Base-by-base conservation (phyloP, 805 yeast genomes). In the Yamadazyma phyllophila region DNA sequence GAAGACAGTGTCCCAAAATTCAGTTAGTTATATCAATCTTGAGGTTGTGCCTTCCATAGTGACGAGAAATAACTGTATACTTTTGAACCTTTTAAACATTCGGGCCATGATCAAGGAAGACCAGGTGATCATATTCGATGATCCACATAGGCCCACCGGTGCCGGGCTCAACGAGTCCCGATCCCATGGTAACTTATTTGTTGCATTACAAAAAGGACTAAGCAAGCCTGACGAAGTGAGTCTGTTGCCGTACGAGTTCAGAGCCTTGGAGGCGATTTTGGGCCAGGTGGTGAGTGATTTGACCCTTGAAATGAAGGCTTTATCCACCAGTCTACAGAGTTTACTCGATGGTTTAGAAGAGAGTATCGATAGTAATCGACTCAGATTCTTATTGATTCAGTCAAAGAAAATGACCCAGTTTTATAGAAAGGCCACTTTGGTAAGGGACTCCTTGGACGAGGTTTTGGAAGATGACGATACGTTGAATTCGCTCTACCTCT, bases 221-320 rank as follows among this genome's bases (percentile, higher is more conserved):
- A 58, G 65, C 6, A 60, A 56, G 7, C 59, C 63, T 3, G 65
- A 64, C 12, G 57, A 53, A 3, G 61, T 12, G 55, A 50, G 48
- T 11, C 56, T 64, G 2, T 68, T 89, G 14, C 92, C 96, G 0
- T 94, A 90, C 63, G 99, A 94, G 59, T 83, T 91, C 58, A 71
- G 96, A 39, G 99, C 97, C 0, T 61, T 94, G 33, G 99, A 94
- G 58, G 82, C 95, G 0, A 85, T 94, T 7, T 77, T 94, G 51
- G 81, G 88, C 26, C 83, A 87, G 43, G 96, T 88, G 2, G 76
- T 89, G 32, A 76, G 86, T 1, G 86, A 89, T 49, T 67, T 94
- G 40, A 83, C 84, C 39, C 83, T 91, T 1, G 99, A 94, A 60
- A 82, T 91, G 86, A 85, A 84, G 54, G 89, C 88, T 5, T 94